Conservation (phyloP, 2,329 filamentous ascomycete genomes). For the Neonectria coccinea region DNA sequence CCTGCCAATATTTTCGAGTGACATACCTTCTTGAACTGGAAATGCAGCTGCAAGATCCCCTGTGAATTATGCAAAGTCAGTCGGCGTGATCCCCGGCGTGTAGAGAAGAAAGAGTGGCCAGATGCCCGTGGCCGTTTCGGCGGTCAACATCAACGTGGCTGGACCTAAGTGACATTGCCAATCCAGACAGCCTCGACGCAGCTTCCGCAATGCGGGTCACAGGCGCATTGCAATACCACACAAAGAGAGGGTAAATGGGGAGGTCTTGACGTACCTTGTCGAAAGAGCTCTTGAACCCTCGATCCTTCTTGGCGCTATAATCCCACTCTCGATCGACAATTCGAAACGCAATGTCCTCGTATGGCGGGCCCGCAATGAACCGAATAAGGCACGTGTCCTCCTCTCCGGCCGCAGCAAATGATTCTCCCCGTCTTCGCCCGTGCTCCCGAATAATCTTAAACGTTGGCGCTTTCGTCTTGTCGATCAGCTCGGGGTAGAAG, state of each 20-base stretch:
- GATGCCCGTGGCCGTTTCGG: slow-evolving; percentile 21
- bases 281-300: slow-evolving; percentile 95
- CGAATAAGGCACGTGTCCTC: slow-evolving; percentile 97
- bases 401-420: slow-evolving; percentile 91
- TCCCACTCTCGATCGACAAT: slow-evolving; percentile 99
- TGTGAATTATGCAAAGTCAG: slow-evolving; percentile 54
- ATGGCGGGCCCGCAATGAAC: slow-evolving; percentile 94
- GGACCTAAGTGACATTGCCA: slow-evolving; percentile 23
- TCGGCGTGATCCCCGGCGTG: slow-evolving; percentile 24
- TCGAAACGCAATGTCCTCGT: slow-evolving; percentile 95
- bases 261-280: slow-evolving; percentile 79
- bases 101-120: slow-evolving; percentile 5
- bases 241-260: slow-evolving; percentile 28
- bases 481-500: slow-evolving; percentile 97
- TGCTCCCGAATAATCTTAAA: slow-evolving; percentile 96
- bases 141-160: slow-evolving; percentile 28
- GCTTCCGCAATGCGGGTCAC: slow-evolving; percentile 23
- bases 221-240: slow-evolving; percentile 27
- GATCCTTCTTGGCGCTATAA: slow-evolving; percentile 93
- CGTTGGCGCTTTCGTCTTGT: slow-evolving; percentile 93
- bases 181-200: slow-evolving; percentile 23
- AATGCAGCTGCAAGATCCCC: slow-evolving; percentile 96
- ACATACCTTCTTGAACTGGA: slow-evolving; percentile 96
- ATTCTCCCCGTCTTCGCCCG: slow-evolving; percentile 88
- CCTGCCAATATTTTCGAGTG: slow-evolving; percentile 19